Conservation (phyloP, 306 rosid species). For the Castanea crenata region DNA sequence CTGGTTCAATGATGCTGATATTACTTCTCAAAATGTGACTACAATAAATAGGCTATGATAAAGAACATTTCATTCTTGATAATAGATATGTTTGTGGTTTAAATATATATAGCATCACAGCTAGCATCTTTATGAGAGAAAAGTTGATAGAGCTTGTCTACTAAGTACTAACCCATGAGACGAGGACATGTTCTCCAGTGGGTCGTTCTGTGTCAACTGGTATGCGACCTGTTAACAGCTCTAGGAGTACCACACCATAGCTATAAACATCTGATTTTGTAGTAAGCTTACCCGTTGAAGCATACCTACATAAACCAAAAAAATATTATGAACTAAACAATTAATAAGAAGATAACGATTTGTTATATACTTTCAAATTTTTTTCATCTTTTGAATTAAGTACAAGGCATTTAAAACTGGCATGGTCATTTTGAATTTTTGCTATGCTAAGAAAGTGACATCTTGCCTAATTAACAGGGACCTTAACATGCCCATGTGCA, state of each 20-base stretch:
- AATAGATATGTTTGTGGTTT: neutral
- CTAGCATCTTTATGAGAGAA: neutral
- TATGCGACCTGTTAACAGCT: constrained; percentile 87
- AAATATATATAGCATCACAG: neutral
- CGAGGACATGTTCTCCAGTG: constrained; percentile 89
- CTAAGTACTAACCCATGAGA: constrained; percentile 86
- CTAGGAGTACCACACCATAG: constrained; percentile 92
- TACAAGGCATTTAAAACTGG: neutral
- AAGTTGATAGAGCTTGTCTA: constrained; percentile 11
- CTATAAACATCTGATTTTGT: constrained; percentile 93
- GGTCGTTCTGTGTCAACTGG: constrained; percentile 82
- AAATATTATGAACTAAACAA: constrained; percentile 12
- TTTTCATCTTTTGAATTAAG: neutral
- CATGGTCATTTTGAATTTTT: neutral
- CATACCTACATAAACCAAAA: constrained; percentile 63
- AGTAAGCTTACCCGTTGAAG: constrained; percentile 82
- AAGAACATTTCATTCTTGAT: neutral
- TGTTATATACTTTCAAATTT: neutral
- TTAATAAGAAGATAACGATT: neutral
- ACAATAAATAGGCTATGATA: neutral
- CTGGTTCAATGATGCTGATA: neutral
- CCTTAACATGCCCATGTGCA: constrained; percentile 44
- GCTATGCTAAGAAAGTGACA: constrained; percentile 23
- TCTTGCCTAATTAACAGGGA: constrained; percentile 39
- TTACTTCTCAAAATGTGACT: neutral